A percentile compares a stretch with the other conserved stretches of the same genome.
Conservation (phyloP, 306 rosid genomes). For the Luffa aegyptiaca region DNA sequence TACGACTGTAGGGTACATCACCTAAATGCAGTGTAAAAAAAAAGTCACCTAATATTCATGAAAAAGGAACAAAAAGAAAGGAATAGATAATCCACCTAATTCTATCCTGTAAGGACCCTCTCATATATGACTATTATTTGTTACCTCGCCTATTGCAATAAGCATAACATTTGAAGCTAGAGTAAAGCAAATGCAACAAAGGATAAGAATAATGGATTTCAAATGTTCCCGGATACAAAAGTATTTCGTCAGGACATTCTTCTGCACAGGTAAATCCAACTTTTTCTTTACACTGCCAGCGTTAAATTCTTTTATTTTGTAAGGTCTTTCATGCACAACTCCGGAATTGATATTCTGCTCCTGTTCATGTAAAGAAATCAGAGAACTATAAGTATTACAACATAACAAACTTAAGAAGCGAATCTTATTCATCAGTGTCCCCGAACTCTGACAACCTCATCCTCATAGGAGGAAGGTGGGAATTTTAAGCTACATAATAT, state of each 20-base stretch:
- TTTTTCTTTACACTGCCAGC: slow-evolving; percentile 48
- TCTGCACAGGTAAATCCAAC: slow-evolving; percentile 82
- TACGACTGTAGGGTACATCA: not conserved
- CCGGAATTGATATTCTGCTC: slow-evolving; percentile 26
- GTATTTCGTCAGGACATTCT: slow-evolving; percentile 77
- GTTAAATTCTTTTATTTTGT: slow-evolving; percentile 29
- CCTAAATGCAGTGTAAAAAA: not conserved
- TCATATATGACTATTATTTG: not conserved
- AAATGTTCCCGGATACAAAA: slow-evolving; percentile 60
- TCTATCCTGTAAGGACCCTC: not conserved
- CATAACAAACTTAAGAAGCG: not conserved
- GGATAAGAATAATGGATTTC: not conserved
- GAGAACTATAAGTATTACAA: slow-evolving; percentile 9
- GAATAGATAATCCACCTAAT: not conserved
- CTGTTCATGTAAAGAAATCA: slow-evolving; percentile 30
- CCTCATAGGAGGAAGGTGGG: not conserved
- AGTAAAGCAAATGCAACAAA: not conserved
- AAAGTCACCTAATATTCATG: not conserved
- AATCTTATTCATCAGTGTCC: not conserved
- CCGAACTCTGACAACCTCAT: not conserved
- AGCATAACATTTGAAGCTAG: not conserved
- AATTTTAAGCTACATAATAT: not conserved
- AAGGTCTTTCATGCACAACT: slow-evolving; percentile 19
- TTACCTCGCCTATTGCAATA: not conserved
- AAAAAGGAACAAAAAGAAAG: not conserved